phyloP scores from a whole-genome alignment of 495 filamentous ascomycete genomes.

The Penicillium turbatum region DNA sequence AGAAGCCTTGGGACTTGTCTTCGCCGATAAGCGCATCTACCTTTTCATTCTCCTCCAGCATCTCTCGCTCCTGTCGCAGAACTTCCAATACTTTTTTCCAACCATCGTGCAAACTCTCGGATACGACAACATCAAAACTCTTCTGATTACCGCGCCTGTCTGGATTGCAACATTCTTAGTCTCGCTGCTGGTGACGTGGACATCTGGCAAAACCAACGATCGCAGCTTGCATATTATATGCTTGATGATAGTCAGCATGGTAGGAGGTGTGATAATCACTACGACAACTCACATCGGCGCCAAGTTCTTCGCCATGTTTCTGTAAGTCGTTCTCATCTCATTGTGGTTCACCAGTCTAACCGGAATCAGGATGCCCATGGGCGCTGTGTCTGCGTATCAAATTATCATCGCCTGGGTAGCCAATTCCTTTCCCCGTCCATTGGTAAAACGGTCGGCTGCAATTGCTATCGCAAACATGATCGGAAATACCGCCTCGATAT shows the following conservation, averaged over 20 bases:
- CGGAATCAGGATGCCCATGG: conserved; percentile 41
- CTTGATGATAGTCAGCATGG: conserved; percentile 61
- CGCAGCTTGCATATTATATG: conserved; percentile 66
- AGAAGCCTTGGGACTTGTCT: conserved; percentile 26
- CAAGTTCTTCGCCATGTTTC: conserved; percentile 73
- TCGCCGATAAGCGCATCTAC: conserved; percentile 34
- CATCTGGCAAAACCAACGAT: conserved; percentile 71
- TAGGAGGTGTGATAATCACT: conserved; percentile 68
- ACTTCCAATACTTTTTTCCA: conserved; percentile 82
- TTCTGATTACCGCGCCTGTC: conserved; percentile 72
- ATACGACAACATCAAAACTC: conserved; percentile 58
- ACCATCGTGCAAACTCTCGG: conserved; percentile 71
- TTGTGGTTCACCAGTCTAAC: conserved; percentile 1
- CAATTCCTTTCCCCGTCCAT: conserved; percentile 72
- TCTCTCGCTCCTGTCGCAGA: conserved; percentile 37
- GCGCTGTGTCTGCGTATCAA: conserved; percentile 60
- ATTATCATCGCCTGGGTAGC: conserved; percentile 67
- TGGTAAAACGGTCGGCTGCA: conserved; percentile 60
- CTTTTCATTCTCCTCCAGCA: conserved; percentile 37
- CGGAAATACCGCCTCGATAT: conserved; percentile 65
- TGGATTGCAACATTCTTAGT: conserved; percentile 70
- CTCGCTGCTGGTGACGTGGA: conserved; percentile 66
- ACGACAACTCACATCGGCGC: conserved; percentile 59
- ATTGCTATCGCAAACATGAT: conserved; percentile 76
- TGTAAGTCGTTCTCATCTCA: conserved; percentile 41